Base-by-base conservation (phyloP, 2,329 filamentous ascomycete species). In the Ophiocordyceps camponoti-saundersi region DNA sequence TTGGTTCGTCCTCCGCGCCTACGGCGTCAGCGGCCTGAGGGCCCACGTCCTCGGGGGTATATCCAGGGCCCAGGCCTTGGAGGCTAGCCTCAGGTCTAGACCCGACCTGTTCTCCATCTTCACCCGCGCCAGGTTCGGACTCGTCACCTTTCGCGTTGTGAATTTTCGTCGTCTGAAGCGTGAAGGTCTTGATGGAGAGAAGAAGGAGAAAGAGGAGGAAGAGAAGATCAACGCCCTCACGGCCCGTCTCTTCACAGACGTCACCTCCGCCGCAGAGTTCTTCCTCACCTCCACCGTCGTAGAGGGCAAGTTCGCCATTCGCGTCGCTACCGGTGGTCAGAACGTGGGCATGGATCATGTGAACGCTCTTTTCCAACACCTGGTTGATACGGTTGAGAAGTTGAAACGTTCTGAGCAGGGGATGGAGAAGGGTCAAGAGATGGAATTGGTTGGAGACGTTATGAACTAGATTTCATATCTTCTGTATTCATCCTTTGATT, bases 1-100 rank as follows among this genome's bases (percentile, higher is more conserved):
- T 52, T 96, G 90, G 90, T 95, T 95, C 60, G 88, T 96, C 8
- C 68, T 95, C 56, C 73, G 90, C 42, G 80, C 75, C 42, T 95
- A 88, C 59, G 90, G 90, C 44, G 67, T 93, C 46, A 70, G 72
- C 29, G 90, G 89, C 0, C 64, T 96, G 57, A 80, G 79, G 54
- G 72, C 66, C 5, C 85, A 93, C 56, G 79, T 95, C 51, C 70
- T 78, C 32, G 75, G 76, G 41, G 80, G 83, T 23, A 67, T 95
- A 48, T 60, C 62, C 3, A 65, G 87, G 1, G 85, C 84, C n/a
- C 75, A 88, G 51, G 62, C 69, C 11, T 92, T 95, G 51, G 74
- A 78, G 3, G 65, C 59, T 0, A 67, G 84, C 41, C 58, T 94
- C 2, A 61, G 64, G 11, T 64, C 58, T 3, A 66, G 84, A 2